phyloP scores from a whole-genome alignment of 2,329 filamentous ascomycete species.

The Plenodomus lindquistii region DNA sequence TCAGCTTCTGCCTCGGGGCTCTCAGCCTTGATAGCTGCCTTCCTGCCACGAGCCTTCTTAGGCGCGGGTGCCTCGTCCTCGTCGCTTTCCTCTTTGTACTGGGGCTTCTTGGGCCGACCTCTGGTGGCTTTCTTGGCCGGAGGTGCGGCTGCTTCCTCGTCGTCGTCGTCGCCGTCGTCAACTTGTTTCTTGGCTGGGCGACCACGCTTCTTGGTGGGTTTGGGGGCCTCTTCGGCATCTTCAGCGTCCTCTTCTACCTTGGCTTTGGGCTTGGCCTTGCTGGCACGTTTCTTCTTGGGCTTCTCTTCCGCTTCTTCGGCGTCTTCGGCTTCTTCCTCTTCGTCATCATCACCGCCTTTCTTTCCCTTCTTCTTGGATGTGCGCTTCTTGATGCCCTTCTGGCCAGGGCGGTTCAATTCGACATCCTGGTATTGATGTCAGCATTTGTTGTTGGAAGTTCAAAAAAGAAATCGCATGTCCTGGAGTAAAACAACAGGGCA shows the following conservation, averaged over 20 bases:
- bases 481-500: too few relatives aligned
- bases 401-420: conserved; percentile 71
- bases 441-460: conserved; percentile 38
- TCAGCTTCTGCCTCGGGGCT: conserved; percentile 15
- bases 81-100: conserved; percentile 13
- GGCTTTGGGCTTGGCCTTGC: conserved; percentile 31
- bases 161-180: conserved; percentile 20
- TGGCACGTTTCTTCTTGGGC: conserved; percentile 50
- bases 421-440: conserved; percentile 61
- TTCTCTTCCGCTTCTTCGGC: conserved; percentile 24
- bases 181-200: conserved; percentile 24
- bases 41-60: conserved; percentile 40
- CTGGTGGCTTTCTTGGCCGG: conserved; percentile 21
- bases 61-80: conserved; percentile 18
- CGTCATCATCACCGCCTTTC: conserved; percentile 26
- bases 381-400: conserved; percentile 59
- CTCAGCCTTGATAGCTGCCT: conserved; percentile 21
- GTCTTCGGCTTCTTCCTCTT: conserved; percentile 18
- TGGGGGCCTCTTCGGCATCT: conserved; percentile 29
- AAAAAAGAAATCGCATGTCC: background rate
- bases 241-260: conserved; percentile 35
- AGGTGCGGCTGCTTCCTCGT: conserved; percentile 26
- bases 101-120: conserved; percentile 11
- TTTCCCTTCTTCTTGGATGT: conserved; percentile 36
- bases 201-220: conserved; percentile 23